These are phyloP conservation scores for Nakazawaea ernobii DNA, from an alignment of 805 yeast species.

Conservation along the genomic window DNA sequence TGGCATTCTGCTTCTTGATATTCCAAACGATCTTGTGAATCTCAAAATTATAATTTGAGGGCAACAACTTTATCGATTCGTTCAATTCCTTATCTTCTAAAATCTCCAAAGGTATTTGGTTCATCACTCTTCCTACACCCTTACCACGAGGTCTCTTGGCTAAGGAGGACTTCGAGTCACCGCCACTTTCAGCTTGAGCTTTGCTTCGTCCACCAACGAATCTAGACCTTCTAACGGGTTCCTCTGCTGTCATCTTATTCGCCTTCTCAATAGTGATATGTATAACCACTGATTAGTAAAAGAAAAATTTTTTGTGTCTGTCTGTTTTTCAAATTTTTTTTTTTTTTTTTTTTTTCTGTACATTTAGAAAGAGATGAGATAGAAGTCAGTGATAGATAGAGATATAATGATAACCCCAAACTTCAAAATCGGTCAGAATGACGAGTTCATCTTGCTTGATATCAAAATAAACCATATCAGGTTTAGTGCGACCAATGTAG, in stretches of 20 bases:
- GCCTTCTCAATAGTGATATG: neutral
- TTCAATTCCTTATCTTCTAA: constrained; percentile 75
- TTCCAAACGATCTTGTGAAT: constrained; percentile 96
- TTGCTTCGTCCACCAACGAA: constrained; percentile 6
- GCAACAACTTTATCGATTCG: constrained; percentile 74
- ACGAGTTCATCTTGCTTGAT: constrained; percentile 55
- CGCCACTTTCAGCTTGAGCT: neutral
- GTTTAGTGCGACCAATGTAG: constrained; percentile 66
- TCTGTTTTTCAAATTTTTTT: neutral
- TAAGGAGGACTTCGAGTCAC: constrained; percentile 13
- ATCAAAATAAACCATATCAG: constrained; percentile 69
- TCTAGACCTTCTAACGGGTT: constrained; percentile 6
- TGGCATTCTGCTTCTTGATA: constrained; percentile 66
- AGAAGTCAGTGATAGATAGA: neutral
- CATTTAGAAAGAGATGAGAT: neutral
- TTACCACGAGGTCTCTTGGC: constrained; percentile 21
- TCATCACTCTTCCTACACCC: constrained; percentile 56
- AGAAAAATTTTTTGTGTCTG: neutral
- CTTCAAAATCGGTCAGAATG: constrained; percentile 73
- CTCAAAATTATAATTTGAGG: constrained; percentile 92
- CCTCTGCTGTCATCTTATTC: constrained; percentile 1
- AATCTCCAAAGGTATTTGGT: constrained; percentile 87
- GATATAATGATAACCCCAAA: constrained; percentile 76
- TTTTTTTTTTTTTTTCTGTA: neutral
- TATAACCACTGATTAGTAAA: neutral